A percentile compares a stretch with the other conserved stretches of the same genome.
Evolutionary conservation across 495 filamentous ascomycete genomes (phyloP).

Genomic region (Oleoguttula mirabilis): DNA sequence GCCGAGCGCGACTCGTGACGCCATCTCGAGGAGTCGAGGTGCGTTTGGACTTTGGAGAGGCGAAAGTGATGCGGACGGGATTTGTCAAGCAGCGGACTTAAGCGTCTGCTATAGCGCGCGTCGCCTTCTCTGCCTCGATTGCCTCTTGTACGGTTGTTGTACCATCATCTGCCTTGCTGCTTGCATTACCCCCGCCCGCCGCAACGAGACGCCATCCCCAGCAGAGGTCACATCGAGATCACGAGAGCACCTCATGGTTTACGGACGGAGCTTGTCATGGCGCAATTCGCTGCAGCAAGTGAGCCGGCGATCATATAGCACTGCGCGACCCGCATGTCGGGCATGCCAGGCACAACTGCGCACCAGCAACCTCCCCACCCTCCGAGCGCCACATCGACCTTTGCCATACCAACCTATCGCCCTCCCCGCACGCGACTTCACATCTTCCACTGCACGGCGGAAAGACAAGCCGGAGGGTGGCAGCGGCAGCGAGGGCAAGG

Average conservation of each 20-base stretch:
- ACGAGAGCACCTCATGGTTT: not conserved
- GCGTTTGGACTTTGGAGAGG: too few species aligned
- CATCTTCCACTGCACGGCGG: constrained; percentile 24
- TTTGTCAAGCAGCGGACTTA: too few species aligned
- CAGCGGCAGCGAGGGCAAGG: constrained; percentile 34
- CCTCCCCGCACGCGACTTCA: constrained; percentile 25
- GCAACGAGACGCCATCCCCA: too few species aligned
- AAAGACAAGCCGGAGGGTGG: constrained; percentile 29
- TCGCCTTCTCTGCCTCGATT: too few species aligned
- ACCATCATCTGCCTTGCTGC: too few species aligned
- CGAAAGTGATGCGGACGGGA: too few species aligned
- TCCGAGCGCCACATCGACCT: not conserved
- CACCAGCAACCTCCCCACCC: constrained; percentile 6
- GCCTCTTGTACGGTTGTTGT: too few species aligned
- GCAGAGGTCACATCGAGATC: not conserved
- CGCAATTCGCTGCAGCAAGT: constrained; percentile 6
- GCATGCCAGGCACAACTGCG: constrained; percentile 9
- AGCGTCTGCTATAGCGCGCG: too few species aligned
- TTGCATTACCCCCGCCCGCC: too few species aligned
- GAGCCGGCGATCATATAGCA: constrained; percentile 6
- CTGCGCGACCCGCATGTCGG: constrained; percentile 7
- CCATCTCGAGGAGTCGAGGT: too few species aligned
- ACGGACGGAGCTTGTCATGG: not conserved
- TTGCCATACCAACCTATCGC: not conserved
- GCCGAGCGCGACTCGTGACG: too few species aligned